Base-by-base conservation (phyloP, 371 early-diverging fungal species). In the Lichtheimia ornata region DNA sequence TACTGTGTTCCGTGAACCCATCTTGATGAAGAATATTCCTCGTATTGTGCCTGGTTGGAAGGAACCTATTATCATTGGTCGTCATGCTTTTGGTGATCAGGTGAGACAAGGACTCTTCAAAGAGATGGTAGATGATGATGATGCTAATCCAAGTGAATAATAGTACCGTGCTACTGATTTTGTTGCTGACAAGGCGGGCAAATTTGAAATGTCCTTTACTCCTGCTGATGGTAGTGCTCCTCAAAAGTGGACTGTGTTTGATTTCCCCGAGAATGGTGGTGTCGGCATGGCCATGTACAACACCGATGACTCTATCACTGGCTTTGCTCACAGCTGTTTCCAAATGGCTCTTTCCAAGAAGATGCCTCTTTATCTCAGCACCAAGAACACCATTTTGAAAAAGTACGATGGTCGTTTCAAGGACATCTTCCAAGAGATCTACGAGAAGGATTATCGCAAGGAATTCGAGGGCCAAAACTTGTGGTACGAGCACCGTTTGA, bases 331-430 rank as follows among this genome's bases (percentile, higher is more conserved):
- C 66, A 83, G 86, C 59, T 96, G 95, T 79, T 96, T 96, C 90
- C 85, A 92, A 82, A 82, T 94, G 73, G 95, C 96, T 24, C 72
- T 96, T 20, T 74, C 79, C 64, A 82, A 93, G 85, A 84, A 88
- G 79, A 81, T 90, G 88, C 96, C 96, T 13, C 81, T 96, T 59
- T 96, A 96, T 76, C 72, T 96, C 70, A 88, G 89, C 62, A 96
- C 96, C 67, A 96, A 96, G 83, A 95, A 95, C 79, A 96, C 96
- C 15, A 95, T 96, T 60, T 82, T 96, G 74, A 95, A 95, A 71
- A 90, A 85, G 65, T 96, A 96, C 74, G 97, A 96, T 71, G 96
- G 95, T n/a, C 87, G 93, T 63, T 96, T 95, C 91, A 94, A 95
- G 88, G 94, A 95, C 72, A 96, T 96, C 69, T 96, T 96, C 81